phyloP scores from a whole-genome alignment of 176 grass and related monocot genomes.

The Juncus inflexus region DNA sequence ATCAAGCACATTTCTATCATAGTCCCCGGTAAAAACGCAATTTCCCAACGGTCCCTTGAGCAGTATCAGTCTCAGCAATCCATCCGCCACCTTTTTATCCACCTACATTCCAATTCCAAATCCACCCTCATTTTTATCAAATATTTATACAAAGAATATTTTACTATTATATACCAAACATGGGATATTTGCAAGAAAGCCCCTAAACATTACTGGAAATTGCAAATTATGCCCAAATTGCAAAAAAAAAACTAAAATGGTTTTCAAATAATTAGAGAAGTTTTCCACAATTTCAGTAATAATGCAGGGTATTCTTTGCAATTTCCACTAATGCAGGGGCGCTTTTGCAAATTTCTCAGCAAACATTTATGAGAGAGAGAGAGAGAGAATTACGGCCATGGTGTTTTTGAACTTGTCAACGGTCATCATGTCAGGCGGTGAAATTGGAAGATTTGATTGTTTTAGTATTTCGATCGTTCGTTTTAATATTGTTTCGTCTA shows the following conservation, averaged over 20 bases:
- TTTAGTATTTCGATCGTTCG: conserved; percentile 54
- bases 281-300: neutral
- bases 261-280: neutral
- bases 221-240: too few relatives aligned
- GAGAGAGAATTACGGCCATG: conserved; percentile 67
- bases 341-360: too few relatives aligned
- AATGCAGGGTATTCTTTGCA: too few relatives aligned
- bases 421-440: conserved; percentile 77
- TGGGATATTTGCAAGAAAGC: too few relatives aligned
- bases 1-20: conserved; percentile 70
- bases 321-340: too few relatives aligned
- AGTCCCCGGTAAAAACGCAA: conserved; percentile 92
- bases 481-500: conserved; percentile 63
- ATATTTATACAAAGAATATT: too few relatives aligned
- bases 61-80: conserved; percentile 85
- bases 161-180: too few relatives aligned
- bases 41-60: conserved; percentile 75
- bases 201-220: neutral
- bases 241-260: neutral
- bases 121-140: too few relatives aligned
- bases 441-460: conserved; percentile 69
- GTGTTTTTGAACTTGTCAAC: conserved; percentile 83
- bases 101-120: conserved; percentile 38
- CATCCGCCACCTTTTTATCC: conserved; percentile 99
- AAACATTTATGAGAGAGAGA: too few relatives aligned